Evolutionary conservation across 2,329 filamentous ascomycete species (phyloP), one percentile per base, ranked within the genome.

Genomic region (Grosmannia serpens): DNA sequence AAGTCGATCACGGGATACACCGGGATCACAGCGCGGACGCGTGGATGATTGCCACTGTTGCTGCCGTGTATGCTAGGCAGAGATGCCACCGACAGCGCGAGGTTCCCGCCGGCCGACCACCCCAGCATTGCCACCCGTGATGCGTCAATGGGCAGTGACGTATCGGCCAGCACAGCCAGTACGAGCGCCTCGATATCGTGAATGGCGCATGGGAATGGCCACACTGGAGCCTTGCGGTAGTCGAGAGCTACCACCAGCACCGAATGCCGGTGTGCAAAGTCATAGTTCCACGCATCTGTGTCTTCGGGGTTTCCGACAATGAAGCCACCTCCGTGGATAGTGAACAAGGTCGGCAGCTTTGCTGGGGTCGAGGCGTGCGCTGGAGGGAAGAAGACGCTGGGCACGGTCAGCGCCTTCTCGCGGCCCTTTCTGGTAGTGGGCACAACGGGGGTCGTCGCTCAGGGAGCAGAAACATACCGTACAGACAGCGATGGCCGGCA

Each of bases 271-370:
- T 72, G 67, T 27, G 76, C 70, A 62, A 78, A 77, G 58, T 64
- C 62, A 46, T 66, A 66, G 66, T 75, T 79, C 70, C 77, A 77
- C n/a, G 64, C 63, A 65, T 80, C 76, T 63, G 78, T 75, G 50
- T 75, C 66, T 53, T 67, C 59, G 1, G 77, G 71, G 24, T 71
- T 64, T 65, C 74, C 72, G 50, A 81, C 31, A 31, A 70, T 69
- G 64, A 77, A 79, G 46, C 77, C 77, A 59, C 79, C 77, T 57
- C 78, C 78, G 62, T 82, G 79, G 63, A 80, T 72, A 57, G 75
- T 73, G 51, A 82, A 68, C 52, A 80, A 70, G 2, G 75, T 68
- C 1, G 78, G 76, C 10, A 74, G 67, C 8, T 65, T 66, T 0
- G 61, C 49, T 38, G 58, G 53, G 3, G 66, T 63, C 51, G 64